These are phyloP conservation scores for Lotus japonicus DNA, from an alignment of 306 rosid genomes.

Conservation along the genomic window DNA sequence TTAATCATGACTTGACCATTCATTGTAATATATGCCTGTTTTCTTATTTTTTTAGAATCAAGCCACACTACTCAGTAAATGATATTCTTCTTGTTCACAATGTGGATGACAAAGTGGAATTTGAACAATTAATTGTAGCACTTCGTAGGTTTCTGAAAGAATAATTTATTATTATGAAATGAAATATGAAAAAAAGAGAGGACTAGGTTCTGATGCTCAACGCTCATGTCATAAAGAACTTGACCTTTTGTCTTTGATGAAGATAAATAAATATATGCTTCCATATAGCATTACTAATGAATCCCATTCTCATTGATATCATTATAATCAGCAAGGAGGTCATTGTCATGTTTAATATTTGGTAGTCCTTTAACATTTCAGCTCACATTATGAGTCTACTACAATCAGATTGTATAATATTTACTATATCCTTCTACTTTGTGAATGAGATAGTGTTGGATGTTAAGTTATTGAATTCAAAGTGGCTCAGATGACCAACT, in stretches of 20 bases:
- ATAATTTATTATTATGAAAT: neutral
- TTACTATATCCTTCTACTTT: neutral
- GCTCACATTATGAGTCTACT: neutral
- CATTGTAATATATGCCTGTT: neutral
- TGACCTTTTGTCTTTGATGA: neutral
- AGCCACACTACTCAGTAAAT: neutral
- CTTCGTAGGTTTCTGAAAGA: neutral
- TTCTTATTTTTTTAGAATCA: neutral
- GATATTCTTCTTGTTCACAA: neutral
- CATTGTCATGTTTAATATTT: neutral
- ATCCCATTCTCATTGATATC: too few species aligned
- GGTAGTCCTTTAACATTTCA: neutral
- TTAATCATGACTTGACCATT: neutral
- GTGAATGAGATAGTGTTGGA: neutral
- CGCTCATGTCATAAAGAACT: neutral
- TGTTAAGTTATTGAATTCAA: neutral
- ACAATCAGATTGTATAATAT: neutral
- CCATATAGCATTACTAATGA: neutral
- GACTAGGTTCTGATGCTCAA: neutral
- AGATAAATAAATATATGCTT: neutral
- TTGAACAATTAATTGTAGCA: neutral
- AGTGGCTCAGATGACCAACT: neutral
- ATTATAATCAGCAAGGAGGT: neutral
- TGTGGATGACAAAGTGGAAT: neutral
- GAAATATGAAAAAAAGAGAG: neutral